phyloP scores from a whole-genome alignment of 2,329 filamentous ascomycete species.

The Fusarium sp. region DNA sequence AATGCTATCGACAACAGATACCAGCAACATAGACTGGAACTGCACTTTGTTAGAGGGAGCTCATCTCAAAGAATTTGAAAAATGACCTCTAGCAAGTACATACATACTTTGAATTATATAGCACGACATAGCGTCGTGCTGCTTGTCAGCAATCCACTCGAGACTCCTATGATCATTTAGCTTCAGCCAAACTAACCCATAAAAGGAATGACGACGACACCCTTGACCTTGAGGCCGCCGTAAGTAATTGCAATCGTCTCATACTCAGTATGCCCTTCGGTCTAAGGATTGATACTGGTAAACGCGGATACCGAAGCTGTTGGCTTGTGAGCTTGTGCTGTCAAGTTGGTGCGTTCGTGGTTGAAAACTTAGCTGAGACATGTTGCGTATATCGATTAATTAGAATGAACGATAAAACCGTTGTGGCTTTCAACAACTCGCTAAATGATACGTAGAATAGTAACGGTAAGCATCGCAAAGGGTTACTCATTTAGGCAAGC shows the following conservation, averaged over 20 bases:
- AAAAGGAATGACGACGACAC: slow-evolving; percentile 36
- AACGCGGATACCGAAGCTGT: slow-evolving; percentile 3
- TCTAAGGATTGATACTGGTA: background rate
- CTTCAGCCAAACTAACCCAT: slow-evolving; percentile 30
- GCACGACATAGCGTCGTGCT: slow-evolving; percentile 26
- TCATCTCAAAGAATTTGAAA: background rate
- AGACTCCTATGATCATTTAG: slow-evolving; percentile 27
- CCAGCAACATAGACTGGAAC: background rate
- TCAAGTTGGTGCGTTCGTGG: slow-evolving; percentile 2
- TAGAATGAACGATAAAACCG: slow-evolving; percentile 22
- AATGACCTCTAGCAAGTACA: background rate
- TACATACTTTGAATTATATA: background rate
- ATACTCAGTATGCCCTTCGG: slow-evolving; percentile 20
- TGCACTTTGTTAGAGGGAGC: background rate
- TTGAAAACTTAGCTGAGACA: slow-evolving; percentile 1
- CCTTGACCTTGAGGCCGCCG: slow-evolving; percentile 13
- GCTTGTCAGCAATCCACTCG: slow-evolving; percentile 37
- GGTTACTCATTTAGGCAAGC: slow-evolving; percentile 43
- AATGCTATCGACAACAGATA: background rate
- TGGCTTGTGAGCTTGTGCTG: slow-evolving; percentile 1
- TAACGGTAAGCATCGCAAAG: slow-evolving; percentile 5
- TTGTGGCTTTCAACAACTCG: slow-evolving; percentile 34
- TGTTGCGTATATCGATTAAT: background rate
- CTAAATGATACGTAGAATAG: slow-evolving; percentile 7
- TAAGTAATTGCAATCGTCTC: slow-evolving; percentile 22